These are phyloP conservation scores for Aspergillus saccharolyticus DNA, from an alignment of 495 filamentous ascomycete species.

Conservation along the genomic window DNA sequence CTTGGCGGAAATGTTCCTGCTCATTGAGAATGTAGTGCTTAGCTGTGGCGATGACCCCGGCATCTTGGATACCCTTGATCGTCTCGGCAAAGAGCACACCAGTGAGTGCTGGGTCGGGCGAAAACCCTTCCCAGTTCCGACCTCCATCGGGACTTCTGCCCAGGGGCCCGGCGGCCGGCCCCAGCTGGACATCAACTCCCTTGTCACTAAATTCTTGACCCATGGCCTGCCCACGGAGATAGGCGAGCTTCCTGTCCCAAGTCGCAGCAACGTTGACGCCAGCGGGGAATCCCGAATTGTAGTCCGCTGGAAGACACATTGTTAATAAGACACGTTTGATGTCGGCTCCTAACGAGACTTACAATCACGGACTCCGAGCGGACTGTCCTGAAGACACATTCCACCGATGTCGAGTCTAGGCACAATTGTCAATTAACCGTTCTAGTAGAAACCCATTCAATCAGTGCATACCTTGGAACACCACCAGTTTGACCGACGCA, in stretches of 20 bases:
- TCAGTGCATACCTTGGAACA: constrained; percentile 38
- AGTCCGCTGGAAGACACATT: constrained; percentile 50
- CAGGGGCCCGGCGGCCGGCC: constrained; percentile 84
- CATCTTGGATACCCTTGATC: constrained; percentile 77
- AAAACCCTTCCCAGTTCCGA: constrained; percentile 77
- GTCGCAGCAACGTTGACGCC: constrained; percentile 80
- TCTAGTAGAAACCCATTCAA: no score
- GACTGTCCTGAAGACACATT: constrained; percentile 86
- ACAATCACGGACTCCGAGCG: constrained; percentile 74
- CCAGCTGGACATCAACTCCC: constrained; percentile 79
- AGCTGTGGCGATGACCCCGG: constrained; percentile 73
- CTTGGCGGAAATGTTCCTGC: constrained; percentile 78
- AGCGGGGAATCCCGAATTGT: constrained; percentile 73
- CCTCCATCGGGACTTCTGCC: constrained; percentile 71
- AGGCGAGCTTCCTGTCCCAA: constrained; percentile 69
- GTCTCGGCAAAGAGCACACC: constrained; percentile 69
- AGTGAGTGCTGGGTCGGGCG: constrained; percentile 72
- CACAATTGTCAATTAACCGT: neutral
- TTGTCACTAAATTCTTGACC: constrained; percentile 75
- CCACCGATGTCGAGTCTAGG: constrained; percentile 71
- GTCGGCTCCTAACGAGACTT: constrained; percentile 5
- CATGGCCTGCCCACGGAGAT: constrained; percentile 71
- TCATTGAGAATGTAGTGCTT: constrained; percentile 79
- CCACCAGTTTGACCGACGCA: constrained; percentile 70
- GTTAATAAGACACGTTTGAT: constrained; percentile 3